Percentiles rank a stretch among this genome's conserved stretches.
These are phyloP conservation scores for Endoconidiophora polonica DNA, from an alignment of 2,329 filamentous ascomycete genomes.

Conservation along the genomic window DNA sequence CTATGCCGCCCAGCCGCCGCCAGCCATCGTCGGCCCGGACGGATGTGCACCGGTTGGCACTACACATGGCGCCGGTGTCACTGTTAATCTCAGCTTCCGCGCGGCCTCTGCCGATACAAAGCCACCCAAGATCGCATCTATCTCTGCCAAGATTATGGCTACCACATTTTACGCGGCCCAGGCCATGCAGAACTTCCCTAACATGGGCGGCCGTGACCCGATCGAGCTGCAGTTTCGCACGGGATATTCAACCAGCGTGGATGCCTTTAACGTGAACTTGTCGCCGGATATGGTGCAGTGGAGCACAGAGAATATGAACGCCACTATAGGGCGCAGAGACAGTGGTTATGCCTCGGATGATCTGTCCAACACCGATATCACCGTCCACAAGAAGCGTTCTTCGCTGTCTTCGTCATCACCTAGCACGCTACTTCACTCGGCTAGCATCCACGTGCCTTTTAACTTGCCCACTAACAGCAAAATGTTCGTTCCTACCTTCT, in stretches of 20 bases:
- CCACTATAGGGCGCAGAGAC: slow-evolving; percentile 25
- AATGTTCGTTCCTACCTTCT: slow-evolving; percentile 39
- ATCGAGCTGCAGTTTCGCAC: slow-evolving; percentile 26
- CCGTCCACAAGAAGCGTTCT: slow-evolving; percentile 19
- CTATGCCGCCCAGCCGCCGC: slow-evolving; percentile 28
- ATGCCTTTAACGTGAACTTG: slow-evolving; percentile 21
- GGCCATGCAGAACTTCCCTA: slow-evolving; percentile 31
- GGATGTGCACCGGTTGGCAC: slow-evolving; percentile 22
- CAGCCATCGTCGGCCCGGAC: slow-evolving; percentile 34
- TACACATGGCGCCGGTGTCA: slow-evolving; percentile 24
- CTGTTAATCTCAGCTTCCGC: slow-evolving; percentile 31
- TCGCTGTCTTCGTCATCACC: too few relatives aligned
- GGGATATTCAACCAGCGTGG: slow-evolving; percentile 29
- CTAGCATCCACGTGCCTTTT: slow-evolving; percentile 31
- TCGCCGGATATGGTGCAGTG: slow-evolving; percentile 24
- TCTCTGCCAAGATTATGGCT: slow-evolving; percentile 34
- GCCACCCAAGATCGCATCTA: slow-evolving; percentile 29
- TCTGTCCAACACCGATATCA: not conserved
- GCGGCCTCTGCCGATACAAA: slow-evolving; percentile 20
- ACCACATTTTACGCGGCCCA: slow-evolving; percentile 35
- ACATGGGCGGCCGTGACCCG: slow-evolving; percentile 30
- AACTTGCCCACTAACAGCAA: slow-evolving; percentile 30
- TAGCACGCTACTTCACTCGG: slow-evolving; percentile 19
- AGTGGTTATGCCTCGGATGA: slow-evolving; percentile 30
- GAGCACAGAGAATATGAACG: slow-evolving; percentile 18